These are phyloP conservation scores for Venturia asperata DNA, from an alignment of 2,329 filamentous ascomycete species.

Conservation along the genomic window DNA sequence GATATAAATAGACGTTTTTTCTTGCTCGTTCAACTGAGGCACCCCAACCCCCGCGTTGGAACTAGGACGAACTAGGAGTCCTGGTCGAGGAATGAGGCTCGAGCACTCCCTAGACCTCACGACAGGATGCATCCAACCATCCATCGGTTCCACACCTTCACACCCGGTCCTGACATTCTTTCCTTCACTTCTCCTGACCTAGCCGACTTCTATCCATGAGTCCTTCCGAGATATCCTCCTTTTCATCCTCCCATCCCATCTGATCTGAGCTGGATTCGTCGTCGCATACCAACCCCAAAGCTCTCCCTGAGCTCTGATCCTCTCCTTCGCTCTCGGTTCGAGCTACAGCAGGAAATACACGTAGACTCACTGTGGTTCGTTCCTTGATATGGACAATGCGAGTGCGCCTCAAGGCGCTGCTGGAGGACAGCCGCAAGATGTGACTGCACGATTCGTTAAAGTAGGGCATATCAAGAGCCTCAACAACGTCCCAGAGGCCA, in stretches of 20 bases:
- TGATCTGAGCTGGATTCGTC: not conserved
- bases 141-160: not conserved
- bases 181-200: not conserved
- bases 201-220: not conserved
- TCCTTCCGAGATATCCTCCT: not conserved
- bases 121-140: not conserved
- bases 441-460: constrained; percentile 7
- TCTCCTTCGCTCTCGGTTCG: not conserved
- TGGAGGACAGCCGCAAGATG: constrained; percentile 3
- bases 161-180: not conserved
- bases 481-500: not conserved
- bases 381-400: not conserved
- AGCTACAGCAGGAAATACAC: not conserved
- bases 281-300: not conserved
- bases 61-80: not conserved
- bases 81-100: too few species aligned
- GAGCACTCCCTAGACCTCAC: not conserved
- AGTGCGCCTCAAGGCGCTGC: constrained; percentile 5
- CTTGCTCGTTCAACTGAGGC: not conserved
- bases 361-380: not conserved
- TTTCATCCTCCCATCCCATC: not conserved
- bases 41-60: not conserved
- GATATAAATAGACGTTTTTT: not conserved
- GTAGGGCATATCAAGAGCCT: constrained; percentile 4
- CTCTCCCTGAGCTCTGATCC: not conserved